Percentiles rank a stretch among this genome's conserved stretches.
Conservation (phyloP, 2,329 filamentous ascomycete genomes). For the Penicillium occitanis region DNA sequence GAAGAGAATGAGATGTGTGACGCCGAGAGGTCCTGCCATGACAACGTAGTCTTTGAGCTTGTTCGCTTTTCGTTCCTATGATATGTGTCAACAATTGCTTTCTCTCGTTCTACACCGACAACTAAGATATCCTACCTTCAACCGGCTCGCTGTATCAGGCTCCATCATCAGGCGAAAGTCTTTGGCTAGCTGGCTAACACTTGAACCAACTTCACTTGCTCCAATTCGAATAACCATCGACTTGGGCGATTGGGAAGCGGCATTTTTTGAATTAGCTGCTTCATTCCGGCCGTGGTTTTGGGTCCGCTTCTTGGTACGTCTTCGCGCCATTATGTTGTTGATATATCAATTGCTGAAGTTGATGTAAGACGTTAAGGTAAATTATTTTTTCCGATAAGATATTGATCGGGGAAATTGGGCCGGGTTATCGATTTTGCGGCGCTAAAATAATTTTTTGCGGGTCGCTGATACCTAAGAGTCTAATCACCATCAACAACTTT, state of each 20-base stretch:
- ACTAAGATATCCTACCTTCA: conserved; percentile 58
- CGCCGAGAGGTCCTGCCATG: conserved; percentile 92
- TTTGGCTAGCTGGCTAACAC: conserved; percentile 83
- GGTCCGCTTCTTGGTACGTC: conserved; percentile 83
- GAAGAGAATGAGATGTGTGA: conserved; percentile 90
- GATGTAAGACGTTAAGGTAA: neutral
- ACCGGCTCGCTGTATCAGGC: conserved; percentile 81
- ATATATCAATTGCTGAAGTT: conserved; percentile 3
- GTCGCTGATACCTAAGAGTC: neutral
- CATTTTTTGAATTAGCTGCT: conserved; percentile 49
- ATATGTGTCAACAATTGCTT: neutral
- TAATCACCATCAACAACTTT: neutral
- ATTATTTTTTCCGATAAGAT: conserved; percentile 33
- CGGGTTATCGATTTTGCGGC: conserved; percentile 42
- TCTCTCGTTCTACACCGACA: neutral
- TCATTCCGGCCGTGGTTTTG: conserved; percentile 67
- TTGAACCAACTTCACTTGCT: conserved; percentile 87
- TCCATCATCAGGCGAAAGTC: conserved; percentile 95
- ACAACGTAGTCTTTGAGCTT: conserved; percentile 86
- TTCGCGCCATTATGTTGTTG: conserved; percentile 65
- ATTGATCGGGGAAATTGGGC: conserved; percentile 33
- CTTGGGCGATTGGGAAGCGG: conserved; percentile 63
- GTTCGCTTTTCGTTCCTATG: conserved; percentile 77
- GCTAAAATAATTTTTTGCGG: conserved; percentile 32
- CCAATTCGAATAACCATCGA: conserved; percentile 98